These are phyloP conservation scores for Strobilomyces echinocephalus DNA, from an alignment of 768 basidiomycete genomes.

Conservation along the genomic window DNA sequence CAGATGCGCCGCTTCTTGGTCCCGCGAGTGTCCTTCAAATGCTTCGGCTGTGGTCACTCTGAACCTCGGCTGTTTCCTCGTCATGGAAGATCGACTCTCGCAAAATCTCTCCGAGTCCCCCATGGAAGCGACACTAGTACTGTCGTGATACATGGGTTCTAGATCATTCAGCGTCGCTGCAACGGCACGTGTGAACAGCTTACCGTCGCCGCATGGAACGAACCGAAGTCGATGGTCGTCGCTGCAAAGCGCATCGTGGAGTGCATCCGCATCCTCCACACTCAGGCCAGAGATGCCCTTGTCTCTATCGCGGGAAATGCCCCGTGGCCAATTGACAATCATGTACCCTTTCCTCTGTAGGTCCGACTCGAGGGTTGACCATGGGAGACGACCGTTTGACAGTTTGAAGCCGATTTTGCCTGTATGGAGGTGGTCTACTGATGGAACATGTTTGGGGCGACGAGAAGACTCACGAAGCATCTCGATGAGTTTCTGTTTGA, in stretches of 20 bases:
- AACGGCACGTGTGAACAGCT: background rate
- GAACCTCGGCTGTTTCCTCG: too few relatives aligned
- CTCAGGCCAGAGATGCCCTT: background rate
- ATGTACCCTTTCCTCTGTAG: background rate
- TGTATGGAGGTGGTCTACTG: background rate
- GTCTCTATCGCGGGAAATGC: background rate
- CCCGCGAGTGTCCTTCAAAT: too few relatives aligned
- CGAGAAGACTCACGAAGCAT: conserved; percentile 9
- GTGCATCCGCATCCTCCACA: conserved; percentile 5
- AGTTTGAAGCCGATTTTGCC: background rate
- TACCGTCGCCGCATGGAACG: background rate
- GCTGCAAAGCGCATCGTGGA: conserved; percentile 5
- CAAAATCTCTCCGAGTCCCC: too few relatives aligned
- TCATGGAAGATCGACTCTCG: too few relatives aligned
- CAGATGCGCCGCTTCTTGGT: too few relatives aligned
- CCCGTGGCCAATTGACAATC: conserved; percentile 6
- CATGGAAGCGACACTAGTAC: too few relatives aligned
- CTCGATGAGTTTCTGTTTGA: background rate
- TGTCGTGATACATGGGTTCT: background rate
- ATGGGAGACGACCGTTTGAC: background rate
- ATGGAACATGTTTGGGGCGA: background rate
- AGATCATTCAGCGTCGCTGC: background rate
- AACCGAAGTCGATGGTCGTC: background rate
- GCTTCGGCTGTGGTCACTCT: too few relatives aligned
- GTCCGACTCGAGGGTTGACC: conserved; percentile 3